Base-by-base conservation (phyloP, 495 filamentous ascomycete species). In the Pyrenula massariospora region DNA sequence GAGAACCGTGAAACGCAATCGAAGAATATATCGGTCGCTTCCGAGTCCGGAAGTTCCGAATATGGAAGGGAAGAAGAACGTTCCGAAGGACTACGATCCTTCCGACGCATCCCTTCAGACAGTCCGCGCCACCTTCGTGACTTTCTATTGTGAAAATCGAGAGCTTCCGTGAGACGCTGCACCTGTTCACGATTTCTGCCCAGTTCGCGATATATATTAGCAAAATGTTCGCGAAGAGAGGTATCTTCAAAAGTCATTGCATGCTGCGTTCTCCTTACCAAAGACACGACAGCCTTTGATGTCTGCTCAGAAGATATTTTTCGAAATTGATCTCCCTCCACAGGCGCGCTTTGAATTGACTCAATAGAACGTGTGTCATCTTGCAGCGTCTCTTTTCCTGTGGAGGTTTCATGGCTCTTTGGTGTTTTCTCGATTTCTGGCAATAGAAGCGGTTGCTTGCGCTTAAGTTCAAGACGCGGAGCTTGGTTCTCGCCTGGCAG, bases 1-100 rank as follows among this genome's bases (percentile, higher is more conserved):
- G 50, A 52, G 19, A 52, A 52, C 20, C 50, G n/a, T 10, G 50
- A 52, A 52, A 52, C 50, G 20, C 50, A 52, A 20, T 52, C 50
- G 19, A 52, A 52, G 22, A 52, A 52, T 8, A 52, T 52, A 19
- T 48, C 42, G 8, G 22, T 24, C 8, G 8, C 10, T 20, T 20
- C 50, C 8, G 50, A 52, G 5, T 52, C 50, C 10, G n/a, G 10
- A 24, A 8, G 8, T 20, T 8, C 50, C 8, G 50, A 42, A 42
- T 8, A 8, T 42, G 15, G 5, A 42, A 42, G 31, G 15, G 31
- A 42, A 15, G 31, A 42, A 15, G 31, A 42, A 8, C 15, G 8
- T 42, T 42, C 31, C 5, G 31, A 42, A 42, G 31, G 31, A 5
- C 15, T 15, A 42, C 5, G 5, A 15, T 42, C 31, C 5, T 8